Percentiles rank a stretch among this genome's conserved stretches.
Conservation (phyloP, 2,329 filamentous ascomycete species). For the Apiospora marii region DNA sequence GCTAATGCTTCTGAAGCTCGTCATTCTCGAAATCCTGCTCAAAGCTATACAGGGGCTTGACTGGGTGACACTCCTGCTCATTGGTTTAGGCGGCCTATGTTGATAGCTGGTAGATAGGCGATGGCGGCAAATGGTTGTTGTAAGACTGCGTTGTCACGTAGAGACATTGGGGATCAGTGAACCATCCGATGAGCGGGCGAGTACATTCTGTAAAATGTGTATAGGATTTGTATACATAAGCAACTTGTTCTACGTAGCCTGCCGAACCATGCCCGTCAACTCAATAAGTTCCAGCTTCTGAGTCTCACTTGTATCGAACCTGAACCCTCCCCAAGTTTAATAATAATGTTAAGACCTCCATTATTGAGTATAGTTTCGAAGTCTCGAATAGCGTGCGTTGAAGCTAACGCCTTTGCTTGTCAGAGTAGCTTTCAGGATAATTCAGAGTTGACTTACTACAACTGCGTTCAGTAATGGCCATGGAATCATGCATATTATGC, state of each 20-base stretch:
- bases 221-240: neutral
- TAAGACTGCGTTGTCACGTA: neutral
- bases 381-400: slow-evolving; percentile 1
- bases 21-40: neutral
- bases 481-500: neutral
- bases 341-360: neutral
- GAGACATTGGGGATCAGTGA: too few relatives aligned
- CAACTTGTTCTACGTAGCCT: neutral
- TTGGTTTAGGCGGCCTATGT: neutral
- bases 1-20: neutral
- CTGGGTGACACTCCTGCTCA: neutral
- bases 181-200: too few relatives aligned
- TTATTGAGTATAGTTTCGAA: neutral
- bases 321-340: slow-evolving; percentile 1
- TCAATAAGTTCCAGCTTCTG: neutral
- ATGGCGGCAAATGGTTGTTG: neutral
- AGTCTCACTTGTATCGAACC: neutral
- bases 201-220: too few relatives aligned
- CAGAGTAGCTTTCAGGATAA: neutral
- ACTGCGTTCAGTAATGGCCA: neutral
- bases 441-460: neutral
- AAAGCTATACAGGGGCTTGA: neutral
- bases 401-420: neutral
- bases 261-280: neutral
- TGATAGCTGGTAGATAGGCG: neutral